Evolutionary conservation across 768 basidiomycete genomes (phyloP), one percentile per base, ranked within the genome.

Genomic region (Lepiota venenata): DNA sequence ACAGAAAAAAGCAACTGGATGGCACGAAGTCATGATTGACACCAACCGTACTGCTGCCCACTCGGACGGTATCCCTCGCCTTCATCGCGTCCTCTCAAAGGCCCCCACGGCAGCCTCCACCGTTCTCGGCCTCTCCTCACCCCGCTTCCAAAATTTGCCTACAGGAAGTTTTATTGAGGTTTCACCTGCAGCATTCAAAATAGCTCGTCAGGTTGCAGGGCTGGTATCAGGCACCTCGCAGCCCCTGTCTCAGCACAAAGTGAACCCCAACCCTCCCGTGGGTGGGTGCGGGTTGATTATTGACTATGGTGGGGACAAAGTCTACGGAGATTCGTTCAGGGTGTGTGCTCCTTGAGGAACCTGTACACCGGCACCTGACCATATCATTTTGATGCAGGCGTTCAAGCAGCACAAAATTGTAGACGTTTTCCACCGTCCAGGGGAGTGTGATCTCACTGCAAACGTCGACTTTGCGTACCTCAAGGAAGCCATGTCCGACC

Each of bases 391-490:
- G 3, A 12, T 25, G 8, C 56, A 98, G 95, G 97, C 89, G 0
- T 98, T 99, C 78, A 87, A 87, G 67, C 75, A 83, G 18, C 97
- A 98, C 65, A 78, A 85, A 55, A 83, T 93, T 12, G 88, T 91
- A 1, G 88, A 95, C 65, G 76, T 91, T 3, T 96, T 98, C 64
- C 77, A 88, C 49, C 73, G 77, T 9, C 94, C 95, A 0, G 97
- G 97, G 15, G 79, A 89, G 39, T 88, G 90, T 39, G 97, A 99
- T 68, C 71, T 98, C 44, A 99, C 97, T 0, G 86, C 89, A n/a
- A 97, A 98, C 63, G 96, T 99, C 45, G 95, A 99, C 70, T 98
- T 98, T 69, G 82, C 85, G 0, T 91, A 90, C 66, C 75, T 98
- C 43, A 78, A 80, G 63, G 93, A 97, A 70, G 85, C 91, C 0